Evolutionary conservation across 192 early-diverging fungal genomes (phyloP), one percentile per base, ranked within the genome.

Genomic region (Podila epicladia): DNA sequence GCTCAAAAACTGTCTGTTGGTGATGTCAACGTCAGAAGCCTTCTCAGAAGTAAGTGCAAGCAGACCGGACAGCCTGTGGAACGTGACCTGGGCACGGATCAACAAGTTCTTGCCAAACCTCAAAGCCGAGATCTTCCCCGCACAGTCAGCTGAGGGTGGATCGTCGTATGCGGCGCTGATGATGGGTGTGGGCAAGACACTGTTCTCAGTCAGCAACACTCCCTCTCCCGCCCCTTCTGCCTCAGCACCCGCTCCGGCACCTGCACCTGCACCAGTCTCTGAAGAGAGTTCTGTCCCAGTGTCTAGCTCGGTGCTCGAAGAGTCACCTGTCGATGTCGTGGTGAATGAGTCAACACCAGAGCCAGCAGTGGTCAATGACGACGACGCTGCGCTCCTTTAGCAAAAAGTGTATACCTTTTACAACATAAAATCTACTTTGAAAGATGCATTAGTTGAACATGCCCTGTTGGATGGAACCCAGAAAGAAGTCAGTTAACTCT

Each of bases 1-100:
- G 15, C 70, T 95, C 32, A 95, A 95, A 75, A 95, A 95, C 80
- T 92, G 94, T 87, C 75, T 95, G 20, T 85, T 95, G 9, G 93
- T 95, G 9, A 90, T 95, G 91, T 90, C 89, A 17, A 89, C 92
- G 0, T 92, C 93, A 12, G 91, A 90, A 33, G 83, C 89, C 9
- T 90, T 95, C 66, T 82, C 71, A 28, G 68, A 82, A 55, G 65
- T 63, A 3, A 67, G 57, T n/a, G 67, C 73, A 29, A 48, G 67
- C 57, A 53, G 45, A 41, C 75, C 67, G 9, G 86, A 86, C 37
- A 85, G 88, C 62, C 76, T 94, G 22, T 94, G 94, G 93, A 83
- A 87, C 20, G 66, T 91, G 19, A 94, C 94, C 13, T 94, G 94
- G 93, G 69, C 82, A 29, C 82, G 89, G 59, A 71, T 95, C 45